Conservation (phyloP, 163 green algal species). For the Chlamydomonas reinhardtii region DNA sequence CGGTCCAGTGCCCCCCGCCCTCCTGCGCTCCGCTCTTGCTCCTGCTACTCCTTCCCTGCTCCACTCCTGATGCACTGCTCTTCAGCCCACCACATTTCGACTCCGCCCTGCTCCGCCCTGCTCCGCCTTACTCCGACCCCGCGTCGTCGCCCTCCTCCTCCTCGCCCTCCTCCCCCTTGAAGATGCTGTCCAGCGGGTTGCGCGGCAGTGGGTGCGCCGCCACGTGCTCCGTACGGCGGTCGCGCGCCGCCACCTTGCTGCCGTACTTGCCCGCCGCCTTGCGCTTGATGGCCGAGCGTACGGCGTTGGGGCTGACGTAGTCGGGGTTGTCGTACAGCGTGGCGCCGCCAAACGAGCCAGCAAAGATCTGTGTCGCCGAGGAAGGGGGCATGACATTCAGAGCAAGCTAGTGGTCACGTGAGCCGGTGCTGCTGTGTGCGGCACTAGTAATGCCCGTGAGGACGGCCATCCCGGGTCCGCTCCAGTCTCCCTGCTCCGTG, state of each 20-base stretch:
- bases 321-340: constrained; percentile 96
- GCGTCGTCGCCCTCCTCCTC: not conserved
- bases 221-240: constrained; percentile 55
- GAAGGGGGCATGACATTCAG: too few species aligned
- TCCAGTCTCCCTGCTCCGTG: too few species aligned
- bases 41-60: too few species aligned
- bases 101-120: not conserved
- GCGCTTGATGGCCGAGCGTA: constrained; percentile 68
- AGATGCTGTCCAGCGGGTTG: constrained; percentile 60
- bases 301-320: constrained; percentile 95
- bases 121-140: not conserved
- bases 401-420: too few species aligned
- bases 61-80: too few species aligned
- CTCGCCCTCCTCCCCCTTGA: constrained; percentile 30
- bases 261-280: constrained; percentile 78
- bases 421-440: too few species aligned
- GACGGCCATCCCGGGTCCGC: too few species aligned
- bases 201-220: constrained; percentile 56
- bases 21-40: not conserved
- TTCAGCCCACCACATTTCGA: too few species aligned
- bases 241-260: constrained; percentile 63
- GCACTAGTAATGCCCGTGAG: too few species aligned
- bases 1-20: too few species aligned
- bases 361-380: constrained; percentile 87
- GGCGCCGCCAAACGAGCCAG: constrained; percentile 89